These are phyloP conservation scores for Aegle marmelos DNA, from an alignment of 345 rosid genomes.

Conservation along the genomic window DNA sequence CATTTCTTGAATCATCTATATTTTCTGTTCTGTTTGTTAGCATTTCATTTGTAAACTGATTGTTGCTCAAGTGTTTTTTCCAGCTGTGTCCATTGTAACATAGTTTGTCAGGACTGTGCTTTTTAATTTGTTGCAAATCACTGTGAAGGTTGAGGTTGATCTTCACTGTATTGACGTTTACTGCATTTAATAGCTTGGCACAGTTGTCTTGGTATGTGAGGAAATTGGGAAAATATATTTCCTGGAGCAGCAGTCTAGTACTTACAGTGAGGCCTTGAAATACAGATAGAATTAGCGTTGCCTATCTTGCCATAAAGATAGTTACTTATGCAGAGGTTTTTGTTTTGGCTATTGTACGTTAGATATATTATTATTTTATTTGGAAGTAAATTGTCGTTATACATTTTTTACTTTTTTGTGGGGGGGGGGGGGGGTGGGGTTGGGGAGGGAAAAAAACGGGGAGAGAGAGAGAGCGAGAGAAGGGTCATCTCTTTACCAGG, in stretches of 20 bases:
- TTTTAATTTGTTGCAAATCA: background rate
- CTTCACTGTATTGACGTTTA: background rate
- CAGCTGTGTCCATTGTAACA: background rate
- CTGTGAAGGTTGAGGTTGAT: background rate
- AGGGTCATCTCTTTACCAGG: background rate
- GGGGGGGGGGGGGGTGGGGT: no score
- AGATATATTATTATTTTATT: background rate
- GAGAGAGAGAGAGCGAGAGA: background rate
- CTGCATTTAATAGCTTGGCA: background rate
- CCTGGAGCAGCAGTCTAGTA: background rate
- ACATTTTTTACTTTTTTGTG: no score
- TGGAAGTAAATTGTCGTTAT: background rate
- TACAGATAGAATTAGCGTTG: background rate
- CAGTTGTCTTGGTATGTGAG: background rate
- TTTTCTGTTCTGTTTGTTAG: background rate
- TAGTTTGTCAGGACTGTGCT: background rate
- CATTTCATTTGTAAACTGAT: background rate
- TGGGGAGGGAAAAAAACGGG: no score
- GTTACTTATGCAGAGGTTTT: background rate
- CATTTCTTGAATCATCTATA: background rate
- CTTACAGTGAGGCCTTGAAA: background rate
- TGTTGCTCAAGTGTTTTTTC: background rate
- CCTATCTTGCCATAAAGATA: background rate
- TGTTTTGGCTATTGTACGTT: background rate
- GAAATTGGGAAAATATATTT: background rate